Percentiles rank a stretch among this genome's conserved stretches.
Conservation (phyloP, 768 basidiomycete genomes). For the Boletus reticuloceps region DNA sequence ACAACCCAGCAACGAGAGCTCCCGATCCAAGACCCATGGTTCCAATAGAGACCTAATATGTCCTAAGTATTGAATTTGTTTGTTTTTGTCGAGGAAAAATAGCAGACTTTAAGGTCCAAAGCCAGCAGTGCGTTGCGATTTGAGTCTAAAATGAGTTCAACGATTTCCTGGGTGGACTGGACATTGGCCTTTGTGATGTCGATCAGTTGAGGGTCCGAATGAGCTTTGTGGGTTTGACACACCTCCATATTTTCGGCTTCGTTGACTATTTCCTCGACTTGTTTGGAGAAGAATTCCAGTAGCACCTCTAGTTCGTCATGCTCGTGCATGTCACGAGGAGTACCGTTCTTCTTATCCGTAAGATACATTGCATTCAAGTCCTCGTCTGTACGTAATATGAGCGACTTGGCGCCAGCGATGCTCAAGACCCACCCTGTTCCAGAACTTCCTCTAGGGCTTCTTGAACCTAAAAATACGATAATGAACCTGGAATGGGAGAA, state of each 20-base stretch:
- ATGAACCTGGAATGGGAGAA: not conserved
- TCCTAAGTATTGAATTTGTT: constrained; percentile 1
- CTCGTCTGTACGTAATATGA: constrained; percentile 58
- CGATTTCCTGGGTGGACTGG: constrained; percentile 96
- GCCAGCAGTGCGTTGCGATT: constrained; percentile 92
- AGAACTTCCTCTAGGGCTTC: constrained; percentile 90
- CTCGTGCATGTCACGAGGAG: constrained; percentile 63
- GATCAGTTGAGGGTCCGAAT: not conserved
- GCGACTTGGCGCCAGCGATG: not conserved
- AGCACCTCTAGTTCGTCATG: constrained; percentile 93
- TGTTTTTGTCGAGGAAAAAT: not conserved
- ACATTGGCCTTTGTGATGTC: constrained; percentile 62
- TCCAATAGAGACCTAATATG: constrained; percentile 76
- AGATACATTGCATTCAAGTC: constrained; percentile 96
- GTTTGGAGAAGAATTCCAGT: constrained; percentile 93
- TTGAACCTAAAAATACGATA: constrained; percentile 57
- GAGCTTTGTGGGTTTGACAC: constrained; percentile 12
- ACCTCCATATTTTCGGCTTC: constrained; percentile 89
- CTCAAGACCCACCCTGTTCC: constrained; percentile 64
- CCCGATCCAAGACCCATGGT: constrained; percentile 93
- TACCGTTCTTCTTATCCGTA: constrained; percentile 71
- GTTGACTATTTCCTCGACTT: constrained; percentile 94
- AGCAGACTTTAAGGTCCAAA: constrained; percentile 77
- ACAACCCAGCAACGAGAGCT: constrained; percentile 85
- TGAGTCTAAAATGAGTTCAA: constrained; percentile 93